Evolutionary conservation across 1,284 basidiomycete species (phyloP), one percentile per base, ranked within the genome.

Genomic region (Puccinia coronata): DNA sequence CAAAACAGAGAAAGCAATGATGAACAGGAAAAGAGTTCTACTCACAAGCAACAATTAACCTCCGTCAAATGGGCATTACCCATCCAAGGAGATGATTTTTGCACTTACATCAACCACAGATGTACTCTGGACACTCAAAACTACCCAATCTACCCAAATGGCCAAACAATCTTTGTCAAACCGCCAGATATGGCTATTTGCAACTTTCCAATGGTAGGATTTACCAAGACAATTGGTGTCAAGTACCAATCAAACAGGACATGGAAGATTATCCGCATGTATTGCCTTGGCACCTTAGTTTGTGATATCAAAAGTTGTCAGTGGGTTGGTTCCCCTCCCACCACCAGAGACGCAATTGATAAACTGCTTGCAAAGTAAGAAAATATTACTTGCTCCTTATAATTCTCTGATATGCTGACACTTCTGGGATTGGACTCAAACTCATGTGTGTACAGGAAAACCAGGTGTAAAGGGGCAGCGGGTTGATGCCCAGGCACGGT

Each of bases 71-170:
- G 20, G 20, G 23, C 28, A n/a, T n/a, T n/a, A n/a, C n/a, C n/a
- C n/a, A n/a, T n/a, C n/a, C n/a, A n/a, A n/a, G n/a, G n/a, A n/a
- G n/a, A 43, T 43, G 43, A 16, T 43, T 43, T 43, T 16, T 8
- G 43, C 8, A 69, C 65, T 25, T 69, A 25, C 28, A 69, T 69
- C 43, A 41, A 69, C 36, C 36, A 69, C 3, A 3, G 43, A 41
- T 71, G 34, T 47, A 36, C 39, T 12, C 47, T 9, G 14, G 69
- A 71, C 25, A 28, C 28, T 16, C 36, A 43, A 9, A 39, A 28
- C 20, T 47, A 71, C 25, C 69, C 69, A 41, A 39, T 71, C 9
- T 71, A 23, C 6, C 69, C 69, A 20, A 71, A 71, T 20, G 9
- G 39, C 12, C 18, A 71, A n/a, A 71, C 28, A 18, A 39, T 71